phyloP scores from a whole-genome alignment of 108 stramenopile species.

The Chaetoceros tenuissimus region DNA sequence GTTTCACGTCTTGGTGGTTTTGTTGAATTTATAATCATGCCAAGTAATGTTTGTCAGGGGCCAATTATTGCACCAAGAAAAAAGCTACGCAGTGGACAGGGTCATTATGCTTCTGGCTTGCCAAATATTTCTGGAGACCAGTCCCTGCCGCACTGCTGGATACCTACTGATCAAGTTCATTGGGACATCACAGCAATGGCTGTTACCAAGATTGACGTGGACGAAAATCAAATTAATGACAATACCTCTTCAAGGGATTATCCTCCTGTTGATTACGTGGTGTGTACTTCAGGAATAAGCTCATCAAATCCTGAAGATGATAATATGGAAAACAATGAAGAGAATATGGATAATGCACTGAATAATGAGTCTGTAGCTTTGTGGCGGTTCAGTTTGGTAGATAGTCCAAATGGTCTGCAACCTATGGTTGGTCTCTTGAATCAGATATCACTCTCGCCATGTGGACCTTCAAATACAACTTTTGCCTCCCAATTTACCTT shows the following conservation, averaged over 20 bases:
- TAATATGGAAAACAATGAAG: too few relatives aligned
- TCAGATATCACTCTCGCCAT: too few relatives aligned
- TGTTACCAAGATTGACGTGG: constrained; percentile 6
- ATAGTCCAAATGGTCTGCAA: background rate
- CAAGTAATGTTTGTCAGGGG: constrained; percentile 47
- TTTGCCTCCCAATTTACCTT: too few relatives aligned
- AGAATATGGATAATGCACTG: too few relatives aligned
- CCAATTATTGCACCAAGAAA: constrained; percentile 20
- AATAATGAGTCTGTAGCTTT: background rate
- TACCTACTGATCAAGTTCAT: constrained; percentile 49
- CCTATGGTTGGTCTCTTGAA: too few relatives aligned
- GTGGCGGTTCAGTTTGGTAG: background rate
- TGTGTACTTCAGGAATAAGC: background rate
- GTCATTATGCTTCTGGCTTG: constrained; percentile 17
- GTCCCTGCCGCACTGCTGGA: constrained; percentile 18
- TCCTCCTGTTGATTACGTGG: background rate
- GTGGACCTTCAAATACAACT: too few relatives aligned
- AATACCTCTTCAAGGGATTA: background rate
- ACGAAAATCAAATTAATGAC: background rate
- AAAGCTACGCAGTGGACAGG: background rate
- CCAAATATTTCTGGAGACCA: constrained; percentile 12
- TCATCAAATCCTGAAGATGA: too few relatives aligned
- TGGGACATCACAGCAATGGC: constrained; percentile 48
- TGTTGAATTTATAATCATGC: constrained; percentile 64
- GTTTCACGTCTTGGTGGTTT: constrained; percentile 68